Percentiles rank a stretch among this genome's conserved stretches.
Conservation (phyloP, 148 eudicot species). For the Silene conica region DNA sequence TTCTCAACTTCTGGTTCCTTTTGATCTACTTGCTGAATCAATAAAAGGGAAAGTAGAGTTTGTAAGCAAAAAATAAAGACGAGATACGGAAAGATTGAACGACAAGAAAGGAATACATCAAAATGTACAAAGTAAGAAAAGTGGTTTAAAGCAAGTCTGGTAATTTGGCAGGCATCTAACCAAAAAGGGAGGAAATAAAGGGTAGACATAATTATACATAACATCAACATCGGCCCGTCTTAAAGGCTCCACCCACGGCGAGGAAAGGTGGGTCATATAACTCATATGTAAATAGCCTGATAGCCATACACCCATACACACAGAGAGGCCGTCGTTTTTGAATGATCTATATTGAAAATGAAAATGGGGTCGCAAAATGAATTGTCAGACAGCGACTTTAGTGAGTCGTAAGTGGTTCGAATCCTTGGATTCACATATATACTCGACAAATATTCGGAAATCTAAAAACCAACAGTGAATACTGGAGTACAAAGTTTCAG, state of each 20-base stretch:
- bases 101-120: conserved; percentile 30
- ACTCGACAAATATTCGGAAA: not conserved
- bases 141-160: conserved; percentile 9
- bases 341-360: no score
- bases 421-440: not conserved
- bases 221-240: not conserved
- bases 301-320: no score
- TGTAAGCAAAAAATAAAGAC: not conserved
- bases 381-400: no score
- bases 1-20: conserved; percentile 34
- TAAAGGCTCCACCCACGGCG: no score
- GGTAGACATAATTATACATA: not conserved
- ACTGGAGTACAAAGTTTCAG: not conserved
- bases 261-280: no score
- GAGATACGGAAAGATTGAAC: conserved; percentile 6
- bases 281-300: no score
- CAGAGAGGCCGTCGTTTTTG: no score
- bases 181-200: conserved; percentile 18
- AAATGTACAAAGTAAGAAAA: conserved; percentile 9
- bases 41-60: not conserved
- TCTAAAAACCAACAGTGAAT: not conserved
- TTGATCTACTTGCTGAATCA: conserved; percentile 39
- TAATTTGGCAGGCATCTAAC: conserved; percentile 1
- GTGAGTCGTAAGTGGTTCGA: no score
- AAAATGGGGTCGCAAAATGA: no score